These are phyloP conservation scores for Zasmidium angulare DNA, from an alignment of 2,329 filamentous ascomycete genomes.

Conservation along the genomic window DNA sequence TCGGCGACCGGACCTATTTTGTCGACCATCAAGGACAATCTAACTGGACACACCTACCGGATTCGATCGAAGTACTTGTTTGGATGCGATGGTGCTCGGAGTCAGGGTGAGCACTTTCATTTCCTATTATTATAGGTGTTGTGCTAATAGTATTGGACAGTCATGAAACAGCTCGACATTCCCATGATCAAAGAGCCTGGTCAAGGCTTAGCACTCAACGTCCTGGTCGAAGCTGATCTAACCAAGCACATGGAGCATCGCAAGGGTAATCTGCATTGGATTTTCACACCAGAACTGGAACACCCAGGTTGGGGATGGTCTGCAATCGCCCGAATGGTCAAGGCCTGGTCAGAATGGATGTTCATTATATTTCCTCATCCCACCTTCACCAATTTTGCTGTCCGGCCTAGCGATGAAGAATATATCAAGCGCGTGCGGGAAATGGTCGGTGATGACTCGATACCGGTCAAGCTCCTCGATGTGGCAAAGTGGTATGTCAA, in stretches of 20 bases:
- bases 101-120: constrained; percentile 21
- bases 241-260: constrained; percentile 50
- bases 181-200: constrained; percentile 45
- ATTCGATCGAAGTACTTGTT: constrained; percentile 59
- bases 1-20: constrained; percentile 28
- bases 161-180: constrained; percentile 49
- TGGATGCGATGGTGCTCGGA: constrained; percentile 57
- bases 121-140: too few species aligned
- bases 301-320: constrained; percentile 54
- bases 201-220: constrained; percentile 52
- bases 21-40: constrained; percentile 38
- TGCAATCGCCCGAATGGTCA: constrained; percentile 59
- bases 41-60: constrained; percentile 42
- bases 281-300: constrained; percentile 53
- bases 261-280: constrained; percentile 61
- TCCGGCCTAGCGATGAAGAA: constrained; percentile 48
- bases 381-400: constrained; percentile 36
- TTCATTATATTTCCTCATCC: constrained; percentile 47
- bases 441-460: constrained; percentile 57
- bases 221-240: constrained; percentile 53
- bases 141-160: constrained; percentile 14
- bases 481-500: constrained; percentile 62
- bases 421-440: constrained; percentile 48
- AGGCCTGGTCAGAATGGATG: constrained; percentile 62
- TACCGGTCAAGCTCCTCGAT: constrained; percentile 53